Evolutionary conservation across 257 asterid genomes (phyloP).

Genomic region (Solanum sitiens): DNA sequence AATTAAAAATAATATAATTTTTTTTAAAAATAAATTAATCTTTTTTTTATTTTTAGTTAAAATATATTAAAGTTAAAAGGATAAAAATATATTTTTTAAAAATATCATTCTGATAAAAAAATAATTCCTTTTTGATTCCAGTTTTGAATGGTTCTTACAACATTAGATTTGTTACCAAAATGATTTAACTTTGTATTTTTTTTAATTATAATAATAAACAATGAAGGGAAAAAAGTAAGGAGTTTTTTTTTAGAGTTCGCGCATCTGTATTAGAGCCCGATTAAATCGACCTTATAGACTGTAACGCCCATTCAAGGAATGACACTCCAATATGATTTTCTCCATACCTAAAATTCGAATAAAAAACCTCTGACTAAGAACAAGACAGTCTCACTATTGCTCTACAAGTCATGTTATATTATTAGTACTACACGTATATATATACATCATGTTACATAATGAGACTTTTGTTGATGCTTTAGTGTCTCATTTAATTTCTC

Average conservation of each 20-base stretch:
- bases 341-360: rapidly evolving
- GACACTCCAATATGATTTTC: too few species aligned
- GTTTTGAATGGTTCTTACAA: neutral
- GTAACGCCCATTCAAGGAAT: too few species aligned
- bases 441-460: neutral
- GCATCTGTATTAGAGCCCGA: too few species aligned
- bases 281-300: too few species aligned
- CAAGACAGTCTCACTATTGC: rapidly evolving
- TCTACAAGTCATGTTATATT: neutral
- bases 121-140: neutral
- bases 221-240: neutral
- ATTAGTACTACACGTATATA: neutral
- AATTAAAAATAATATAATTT: too few species aligned
- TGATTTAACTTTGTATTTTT: neutral
- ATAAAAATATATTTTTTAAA: too few species aligned
- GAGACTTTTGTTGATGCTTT: neutral
- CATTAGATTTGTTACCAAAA: neutral
- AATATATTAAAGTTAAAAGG: too few species aligned
- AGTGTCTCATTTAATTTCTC: neutral
- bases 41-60: too few species aligned
- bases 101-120: too few species aligned
- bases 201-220: neutral
- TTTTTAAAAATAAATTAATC: too few species aligned
- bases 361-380: too few species aligned
- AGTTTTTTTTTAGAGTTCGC: neutral